Evolutionary conservation across 495 filamentous ascomycete genomes (phyloP), one percentile per base, ranked within the genome.

Genomic region (Penicillium mononematosum): DNA sequence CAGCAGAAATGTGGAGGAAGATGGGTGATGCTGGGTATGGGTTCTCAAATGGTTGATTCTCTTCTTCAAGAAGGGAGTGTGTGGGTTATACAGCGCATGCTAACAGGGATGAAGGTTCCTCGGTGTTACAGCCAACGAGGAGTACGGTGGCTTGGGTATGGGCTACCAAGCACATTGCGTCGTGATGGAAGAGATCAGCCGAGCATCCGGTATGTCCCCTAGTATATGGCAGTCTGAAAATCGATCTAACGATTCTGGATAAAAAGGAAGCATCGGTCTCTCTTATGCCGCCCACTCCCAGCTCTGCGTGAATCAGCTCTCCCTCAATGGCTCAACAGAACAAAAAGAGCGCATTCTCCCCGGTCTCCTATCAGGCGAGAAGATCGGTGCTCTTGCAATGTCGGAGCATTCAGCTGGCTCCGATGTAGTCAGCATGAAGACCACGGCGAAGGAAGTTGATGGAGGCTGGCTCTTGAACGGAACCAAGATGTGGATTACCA

Each of bases 401-500:
- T 91, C 88, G 17, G 94, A 98, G 71, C 87, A 92, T 52, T 90
- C 88, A 1, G 87, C 94, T 2, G 94, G 94, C 3, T 90, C 86
- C 45, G 94, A 98, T 71, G 94, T 98, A 1, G 92, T 98, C 20
- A 89, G 88, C 69, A 98, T 98, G 94, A 90, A 91, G 68, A 95
- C 88, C 19, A 83, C 80, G 0, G 92, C 93, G 0, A 87, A 85
- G 65, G 79, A 79, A 41, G 88, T 88, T 16, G 90, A 96, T 60
- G 91, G 91, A 14, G 94, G 94, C 25, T 98, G 86, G 74, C 25
- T 91, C 31, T 79, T 98, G 53, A 90, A 90, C 61, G 94, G 94
- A 14, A 90, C 89, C 22, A 98, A 98, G 81, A 98, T 98, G 94
- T 98, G 94, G 94, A 98, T 98, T 60, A 98, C 94, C 27, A 98